These are phyloP conservation scores for Zelopaecilomyces penicillatus DNA, from an alignment of 2,329 filamentous ascomycete species.

Conservation along the genomic window DNA sequence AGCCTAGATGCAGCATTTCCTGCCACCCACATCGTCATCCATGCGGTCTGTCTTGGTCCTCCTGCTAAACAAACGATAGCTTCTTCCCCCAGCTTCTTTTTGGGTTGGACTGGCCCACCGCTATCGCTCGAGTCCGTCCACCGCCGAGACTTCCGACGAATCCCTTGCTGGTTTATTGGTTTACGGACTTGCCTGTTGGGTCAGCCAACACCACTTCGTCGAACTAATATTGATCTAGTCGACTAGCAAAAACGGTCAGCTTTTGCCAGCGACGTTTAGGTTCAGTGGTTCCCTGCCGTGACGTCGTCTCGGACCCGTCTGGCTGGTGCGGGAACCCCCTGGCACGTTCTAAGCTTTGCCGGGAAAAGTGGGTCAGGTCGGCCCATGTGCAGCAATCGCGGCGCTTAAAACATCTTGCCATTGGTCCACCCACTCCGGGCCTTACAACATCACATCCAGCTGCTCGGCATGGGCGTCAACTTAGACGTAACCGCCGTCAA, in stretches of 20 bases:
- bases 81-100: no score
- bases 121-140: not conserved
- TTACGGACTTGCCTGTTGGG: not conserved
- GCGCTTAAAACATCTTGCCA: constrained; percentile 20
- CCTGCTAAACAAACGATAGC: no score
- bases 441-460: constrained; percentile 15
- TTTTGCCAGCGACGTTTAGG: not conserved
- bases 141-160: not conserved
- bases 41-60: not conserved
- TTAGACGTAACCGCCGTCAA: constrained; percentile 6
- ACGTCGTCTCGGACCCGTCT: not conserved
- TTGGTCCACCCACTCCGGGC: constrained; percentile 15
- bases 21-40: constrained; percentile 2
- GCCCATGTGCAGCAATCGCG: constrained; percentile 19
- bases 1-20: constrained; percentile 3
- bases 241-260: not conserved
- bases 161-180: not conserved
- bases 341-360: constrained; percentile 13
- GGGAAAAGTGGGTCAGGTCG: constrained; percentile 17
- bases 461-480: constrained; percentile 9
- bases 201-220: not conserved
- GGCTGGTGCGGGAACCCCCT: not conserved
- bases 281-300: constrained; percentile 1
- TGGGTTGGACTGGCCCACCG: not conserved
- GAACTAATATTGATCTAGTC: not conserved